Evolutionary conservation across 352 stramenopile species (phyloP).

Genomic region (Phytophthora chlamydospora): DNA sequence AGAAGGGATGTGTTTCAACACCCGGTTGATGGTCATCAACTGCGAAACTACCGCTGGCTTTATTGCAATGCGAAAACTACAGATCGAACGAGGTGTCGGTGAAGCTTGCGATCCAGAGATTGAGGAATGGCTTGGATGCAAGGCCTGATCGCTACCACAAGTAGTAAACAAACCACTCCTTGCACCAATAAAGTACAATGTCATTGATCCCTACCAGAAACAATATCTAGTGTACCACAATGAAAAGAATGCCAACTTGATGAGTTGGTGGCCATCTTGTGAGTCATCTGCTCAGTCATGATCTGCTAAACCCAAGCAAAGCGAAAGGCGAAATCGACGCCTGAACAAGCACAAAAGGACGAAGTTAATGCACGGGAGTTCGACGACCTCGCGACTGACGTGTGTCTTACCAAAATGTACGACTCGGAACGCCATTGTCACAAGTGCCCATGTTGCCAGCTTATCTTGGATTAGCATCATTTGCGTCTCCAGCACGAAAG

Average conservation of each 20-base stretch:
- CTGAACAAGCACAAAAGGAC: background rate
- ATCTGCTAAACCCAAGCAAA: slow-evolving; percentile 4
- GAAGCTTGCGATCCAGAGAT: slow-evolving; percentile 27
- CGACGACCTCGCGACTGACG: background rate
- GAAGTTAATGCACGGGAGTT: background rate
- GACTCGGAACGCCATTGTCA: slow-evolving; percentile 1
- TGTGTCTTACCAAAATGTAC: slow-evolving; percentile 5
- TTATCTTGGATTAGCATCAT: slow-evolving; percentile 35
- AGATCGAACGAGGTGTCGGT: slow-evolving; percentile 30
- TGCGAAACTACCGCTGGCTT: slow-evolving; percentile 26
- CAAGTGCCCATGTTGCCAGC: slow-evolving; percentile 34
- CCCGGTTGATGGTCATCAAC: slow-evolving; percentile 32
- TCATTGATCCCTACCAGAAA: no score
- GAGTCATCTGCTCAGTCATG: background rate
- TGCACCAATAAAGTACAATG: background rate
- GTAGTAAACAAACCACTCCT: no score
- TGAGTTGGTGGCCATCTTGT: background rate
- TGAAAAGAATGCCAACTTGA: no score
- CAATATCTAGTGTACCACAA: background rate
- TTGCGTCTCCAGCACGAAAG: slow-evolving; percentile 44
- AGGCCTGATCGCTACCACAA: background rate
- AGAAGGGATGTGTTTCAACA: slow-evolving; percentile 42
- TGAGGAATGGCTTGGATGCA: slow-evolving; percentile 40
- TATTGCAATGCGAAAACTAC: slow-evolving; percentile 29
- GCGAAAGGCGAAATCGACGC: slow-evolving; percentile 9